phyloP scores from a whole-genome alignment of 2,329 filamentous ascomycete genomes.

The Aureobasidium vineae region DNA sequence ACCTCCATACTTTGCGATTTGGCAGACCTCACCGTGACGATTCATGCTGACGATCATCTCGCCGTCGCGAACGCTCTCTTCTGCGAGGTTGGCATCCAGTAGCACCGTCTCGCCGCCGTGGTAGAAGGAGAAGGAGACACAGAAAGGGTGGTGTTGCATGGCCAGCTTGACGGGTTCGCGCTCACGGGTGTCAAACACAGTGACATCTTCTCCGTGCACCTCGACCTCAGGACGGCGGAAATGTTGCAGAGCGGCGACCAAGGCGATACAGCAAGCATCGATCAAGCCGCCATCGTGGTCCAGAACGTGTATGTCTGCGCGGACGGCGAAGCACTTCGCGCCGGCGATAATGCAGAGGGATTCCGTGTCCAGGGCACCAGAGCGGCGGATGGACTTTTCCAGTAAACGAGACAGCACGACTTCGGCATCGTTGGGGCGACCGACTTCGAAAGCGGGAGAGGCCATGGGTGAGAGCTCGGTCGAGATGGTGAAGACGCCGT shows the following conservation, averaged over 20 bases:
- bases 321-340: conserved; percentile 85
- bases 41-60: conserved; percentile 83
- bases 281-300: conserved; percentile 88
- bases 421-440: conserved; percentile 77
- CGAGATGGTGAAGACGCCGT: conserved; percentile 89
- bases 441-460: conserved; percentile 83
- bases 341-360: conserved; percentile 91
- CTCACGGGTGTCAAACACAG: conserved; percentile 79
- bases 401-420: conserved; percentile 81
- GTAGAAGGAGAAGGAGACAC: conserved; percentile 85
- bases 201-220: conserved; percentile 79
- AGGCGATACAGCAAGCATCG: conserved; percentile 80
- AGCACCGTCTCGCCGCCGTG: conserved; percentile 65
- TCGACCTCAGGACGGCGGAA: conserved; percentile 88
- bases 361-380: conserved; percentile 89
- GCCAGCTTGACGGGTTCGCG: conserved; percentile 86
- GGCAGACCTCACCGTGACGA: conserved; percentile 83
- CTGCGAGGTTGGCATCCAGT: conserved; percentile 68
- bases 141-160: conserved; percentile 89
- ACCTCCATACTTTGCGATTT: conserved; percentile 87
- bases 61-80: conserved; percentile 72
- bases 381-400: conserved; percentile 91
- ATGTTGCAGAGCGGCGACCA: conserved; percentile 84
- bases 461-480: conserved; percentile 92
- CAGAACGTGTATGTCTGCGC: conserved; percentile 88